Evolutionary conservation across 257 asterid species (phyloP).

Genomic region (Przewalskia tangutica): DNA sequence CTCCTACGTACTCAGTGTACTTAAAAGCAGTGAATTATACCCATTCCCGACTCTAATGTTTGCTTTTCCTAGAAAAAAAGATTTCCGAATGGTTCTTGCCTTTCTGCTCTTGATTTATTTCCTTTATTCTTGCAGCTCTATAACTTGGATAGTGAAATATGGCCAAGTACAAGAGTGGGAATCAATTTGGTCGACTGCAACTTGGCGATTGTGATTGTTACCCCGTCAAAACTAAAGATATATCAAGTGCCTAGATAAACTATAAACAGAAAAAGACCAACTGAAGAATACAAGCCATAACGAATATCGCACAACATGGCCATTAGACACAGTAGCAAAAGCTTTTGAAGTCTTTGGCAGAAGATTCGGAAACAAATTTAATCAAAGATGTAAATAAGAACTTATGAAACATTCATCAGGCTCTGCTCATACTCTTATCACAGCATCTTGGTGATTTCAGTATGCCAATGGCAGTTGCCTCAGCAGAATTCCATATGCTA

Average conservation of each 20-base stretch:
- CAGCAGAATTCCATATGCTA: background rate
- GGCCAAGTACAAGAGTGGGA: background rate
- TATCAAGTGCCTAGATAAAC: background rate
- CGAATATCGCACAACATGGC: background rate
- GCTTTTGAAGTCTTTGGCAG: background rate
- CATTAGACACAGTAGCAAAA: background rate
- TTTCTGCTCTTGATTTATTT: background rate
- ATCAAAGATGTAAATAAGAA: background rate
- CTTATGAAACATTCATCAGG: background rate
- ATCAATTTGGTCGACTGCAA: background rate
- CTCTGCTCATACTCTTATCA: background rate
- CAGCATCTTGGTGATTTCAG: background rate
- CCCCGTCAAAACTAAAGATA: background rate
- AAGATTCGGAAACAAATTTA: background rate
- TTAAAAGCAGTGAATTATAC: background rate
- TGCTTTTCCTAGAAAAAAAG: background rate
- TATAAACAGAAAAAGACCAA: background rate
- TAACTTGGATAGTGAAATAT: background rate
- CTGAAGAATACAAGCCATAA: background rate
- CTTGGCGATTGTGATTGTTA: background rate
- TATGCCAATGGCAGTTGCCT: background rate
- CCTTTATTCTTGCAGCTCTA: too few relatives aligned
- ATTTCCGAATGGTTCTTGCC: background rate
- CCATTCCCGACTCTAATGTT: background rate
- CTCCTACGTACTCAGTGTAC: background rate